phyloP scores from a whole-genome alignment of 176 grass and related monocot species.

The Oryza longistaminata region DNA sequence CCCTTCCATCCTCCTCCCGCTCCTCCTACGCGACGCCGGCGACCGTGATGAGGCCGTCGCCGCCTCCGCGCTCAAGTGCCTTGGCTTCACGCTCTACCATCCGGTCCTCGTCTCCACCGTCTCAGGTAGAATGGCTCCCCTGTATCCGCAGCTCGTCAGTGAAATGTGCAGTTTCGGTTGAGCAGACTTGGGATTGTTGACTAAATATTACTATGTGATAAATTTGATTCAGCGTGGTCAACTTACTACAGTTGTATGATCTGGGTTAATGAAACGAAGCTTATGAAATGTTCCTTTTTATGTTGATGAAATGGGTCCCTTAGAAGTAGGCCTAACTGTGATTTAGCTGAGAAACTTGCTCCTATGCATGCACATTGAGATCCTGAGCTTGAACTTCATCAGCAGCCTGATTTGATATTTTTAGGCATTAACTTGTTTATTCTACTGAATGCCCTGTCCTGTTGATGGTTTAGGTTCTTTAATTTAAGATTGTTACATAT shows the following conservation, averaged over 20 bases:
- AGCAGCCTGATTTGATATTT: background rate
- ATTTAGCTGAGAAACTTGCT: background rate
- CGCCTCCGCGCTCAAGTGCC: slow-evolving; percentile 65
- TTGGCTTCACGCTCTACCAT: slow-evolving; percentile 85
- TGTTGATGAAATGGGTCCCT: background rate
- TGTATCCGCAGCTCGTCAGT: slow-evolving; percentile 10
- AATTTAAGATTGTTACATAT: background rate
- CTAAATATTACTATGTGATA: background rate
- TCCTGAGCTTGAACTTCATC: background rate
- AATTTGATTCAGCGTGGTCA: background rate
- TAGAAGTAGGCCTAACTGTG: background rate
- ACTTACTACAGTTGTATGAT: background rate
- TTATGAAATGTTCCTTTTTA: background rate
- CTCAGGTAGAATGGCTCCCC: slow-evolving; percentile 36
- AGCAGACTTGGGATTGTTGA: background rate
- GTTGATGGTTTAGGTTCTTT: background rate
- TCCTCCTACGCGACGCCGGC: slow-evolving; percentile 49
- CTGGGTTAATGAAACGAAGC: background rate
- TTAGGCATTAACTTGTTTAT: background rate
- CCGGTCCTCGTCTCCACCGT: slow-evolving; percentile 58
- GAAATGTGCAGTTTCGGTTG: background rate
- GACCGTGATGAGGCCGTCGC: slow-evolving; percentile 49
- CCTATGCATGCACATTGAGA: background rate
- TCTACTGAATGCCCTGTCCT: background rate
- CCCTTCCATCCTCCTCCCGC: slow-evolving; percentile 45